Base-by-base conservation (phyloP, 169 alveolate species). In the Plasmodium ovale region DNA sequence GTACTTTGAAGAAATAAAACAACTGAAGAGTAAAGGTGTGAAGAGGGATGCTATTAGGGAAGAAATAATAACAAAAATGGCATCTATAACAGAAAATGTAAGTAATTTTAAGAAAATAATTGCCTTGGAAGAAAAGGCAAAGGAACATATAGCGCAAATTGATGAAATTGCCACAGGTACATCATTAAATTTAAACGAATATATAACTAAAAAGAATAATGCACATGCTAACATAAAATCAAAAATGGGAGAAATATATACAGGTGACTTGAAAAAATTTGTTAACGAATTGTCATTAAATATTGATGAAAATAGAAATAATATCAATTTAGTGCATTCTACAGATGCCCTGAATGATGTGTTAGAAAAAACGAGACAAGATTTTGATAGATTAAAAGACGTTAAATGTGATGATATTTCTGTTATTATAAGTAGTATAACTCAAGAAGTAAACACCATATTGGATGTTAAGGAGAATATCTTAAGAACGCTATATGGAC, bases 21-120 rank as follows among this genome's bases (percentile, higher is more conserved):
- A 1, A 7, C 35, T 65, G 35, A 12, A 37, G 21, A n/a, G 9
- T 31, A 65, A 19, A 47, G 59, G 37, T 19, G 29, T 54, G 35
- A 65, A 16, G 3, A 51, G 51, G 1, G 47, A 19, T 33, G 0
- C n/a, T 31, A 49, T 70, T 25, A 51, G 16, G 5, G 33, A 25
- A 0, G 69, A 70, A 49, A 51, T 70, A 7, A 23, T 10, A 56
- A 0, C 58, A 19, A 29, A 70, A 25, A 70, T 70, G 68, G 31
- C 27, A 23, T 27, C 3, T 51, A 70, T 70, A 27, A 70, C n/a
- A 16, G 85, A 70, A 70, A 70, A 70, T 47, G 27, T 70, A 12
- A 70, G 7, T 23, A 27, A 70, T n/a, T 49, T 51, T 16, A 49
- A 70, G n/a, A 31, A 70, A 49, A 49, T 70, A 2, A 25, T 37